Evolutionary conservation across 768 basidiomycete genomes (phyloP).

Genomic region (Mycena rebaudengoi): DNA sequence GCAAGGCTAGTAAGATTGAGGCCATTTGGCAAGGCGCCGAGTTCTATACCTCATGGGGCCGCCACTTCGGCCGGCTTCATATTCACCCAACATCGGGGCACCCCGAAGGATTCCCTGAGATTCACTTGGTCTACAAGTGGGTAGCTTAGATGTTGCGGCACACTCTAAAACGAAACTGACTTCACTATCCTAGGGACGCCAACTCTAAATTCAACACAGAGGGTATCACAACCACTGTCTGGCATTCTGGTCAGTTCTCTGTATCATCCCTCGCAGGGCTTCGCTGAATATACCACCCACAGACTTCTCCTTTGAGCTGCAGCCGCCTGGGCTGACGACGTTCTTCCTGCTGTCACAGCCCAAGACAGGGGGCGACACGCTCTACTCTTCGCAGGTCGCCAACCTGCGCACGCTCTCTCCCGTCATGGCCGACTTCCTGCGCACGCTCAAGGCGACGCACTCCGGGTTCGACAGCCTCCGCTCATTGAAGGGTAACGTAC

Average conservation of each 20-base stretch:
- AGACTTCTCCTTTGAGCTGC: constrained; percentile 87
- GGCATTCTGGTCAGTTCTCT: constrained; percentile 62
- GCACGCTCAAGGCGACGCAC: constrained; percentile 82
- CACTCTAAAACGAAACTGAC: too few relatives aligned
- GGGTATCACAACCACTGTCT: constrained; percentile 61
- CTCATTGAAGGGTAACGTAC: constrained; percentile 73
- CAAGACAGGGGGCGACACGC: constrained; percentile 72
- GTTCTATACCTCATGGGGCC: constrained; percentile 49
- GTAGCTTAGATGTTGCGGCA: constrained; percentile 18
- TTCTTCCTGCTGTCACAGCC: constrained; percentile 82
- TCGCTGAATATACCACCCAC: not conserved
- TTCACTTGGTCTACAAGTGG: constrained; percentile 85
- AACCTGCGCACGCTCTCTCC: constrained; percentile 78
- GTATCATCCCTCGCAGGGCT: not conserved
- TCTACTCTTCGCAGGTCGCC: constrained; percentile 75
- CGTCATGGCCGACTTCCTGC: constrained; percentile 77
- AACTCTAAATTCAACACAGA: constrained; percentile 77
- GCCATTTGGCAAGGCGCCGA: too few relatives aligned
- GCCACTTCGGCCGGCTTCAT: constrained; percentile 54
- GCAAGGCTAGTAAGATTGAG: too few relatives aligned
- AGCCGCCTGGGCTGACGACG: constrained; percentile 86
- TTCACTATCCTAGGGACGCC: constrained; percentile 58
- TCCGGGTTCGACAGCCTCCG: constrained; percentile 81
- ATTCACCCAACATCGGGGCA: constrained; percentile 87
- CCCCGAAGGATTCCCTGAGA: constrained; percentile 73